A percentile compares a stretch with the other conserved stretches of the same genome.
Evolutionary conservation across 1,284 basidiomycete genomes (phyloP).

Genomic region (Fomitopsis schrenkii): DNA sequence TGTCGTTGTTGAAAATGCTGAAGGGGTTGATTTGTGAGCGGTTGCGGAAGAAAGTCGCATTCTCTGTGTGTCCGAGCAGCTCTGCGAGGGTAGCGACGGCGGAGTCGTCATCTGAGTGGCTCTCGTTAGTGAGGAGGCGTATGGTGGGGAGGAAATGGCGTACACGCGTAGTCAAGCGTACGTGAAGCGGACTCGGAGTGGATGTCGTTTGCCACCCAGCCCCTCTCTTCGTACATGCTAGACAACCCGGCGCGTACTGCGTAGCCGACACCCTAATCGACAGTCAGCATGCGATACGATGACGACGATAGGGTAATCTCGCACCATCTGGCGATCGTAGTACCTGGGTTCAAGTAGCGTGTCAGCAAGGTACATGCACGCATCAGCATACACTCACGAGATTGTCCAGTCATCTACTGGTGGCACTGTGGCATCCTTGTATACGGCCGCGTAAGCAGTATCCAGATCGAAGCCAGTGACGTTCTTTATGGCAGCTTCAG

Average conservation of each 20-base stretch:
- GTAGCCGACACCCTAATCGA: conserved; percentile 62
- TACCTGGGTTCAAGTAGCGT: conserved; percentile 40
- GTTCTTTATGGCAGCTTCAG: conserved; percentile 72
- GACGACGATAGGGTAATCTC: neutral
- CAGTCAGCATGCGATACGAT: neutral
- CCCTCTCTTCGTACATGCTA: conserved; percentile 59
- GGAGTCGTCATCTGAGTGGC: conserved; percentile 67
- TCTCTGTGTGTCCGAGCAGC: conserved; percentile 43
- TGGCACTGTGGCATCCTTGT: conserved; percentile 70
- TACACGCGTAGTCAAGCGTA: conserved; percentile 78
- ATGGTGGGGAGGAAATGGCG: conserved; percentile 15
- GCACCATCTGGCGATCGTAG: conserved; percentile 69
- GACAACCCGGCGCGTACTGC: conserved; percentile 79
- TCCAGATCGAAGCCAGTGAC: conserved; percentile 60
- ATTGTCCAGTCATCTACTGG: conserved; percentile 59
- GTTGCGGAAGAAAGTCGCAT: conserved; percentile 48
- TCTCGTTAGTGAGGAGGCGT: neutral
- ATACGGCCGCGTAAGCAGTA: conserved; percentile 71
- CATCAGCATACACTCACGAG: conserved; percentile 31
- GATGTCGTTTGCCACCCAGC: conserved; percentile 77
- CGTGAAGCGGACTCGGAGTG: conserved; percentile 78
- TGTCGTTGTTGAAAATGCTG: conserved; percentile 64
- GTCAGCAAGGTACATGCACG: neutral
- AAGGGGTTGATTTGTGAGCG: conserved; percentile 56
- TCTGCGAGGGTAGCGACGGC: conserved; percentile 63